These are phyloP conservation scores for Bipolaris zeicola DNA, from an alignment of 2,329 filamentous ascomycete genomes.

Conservation along the genomic window DNA sequence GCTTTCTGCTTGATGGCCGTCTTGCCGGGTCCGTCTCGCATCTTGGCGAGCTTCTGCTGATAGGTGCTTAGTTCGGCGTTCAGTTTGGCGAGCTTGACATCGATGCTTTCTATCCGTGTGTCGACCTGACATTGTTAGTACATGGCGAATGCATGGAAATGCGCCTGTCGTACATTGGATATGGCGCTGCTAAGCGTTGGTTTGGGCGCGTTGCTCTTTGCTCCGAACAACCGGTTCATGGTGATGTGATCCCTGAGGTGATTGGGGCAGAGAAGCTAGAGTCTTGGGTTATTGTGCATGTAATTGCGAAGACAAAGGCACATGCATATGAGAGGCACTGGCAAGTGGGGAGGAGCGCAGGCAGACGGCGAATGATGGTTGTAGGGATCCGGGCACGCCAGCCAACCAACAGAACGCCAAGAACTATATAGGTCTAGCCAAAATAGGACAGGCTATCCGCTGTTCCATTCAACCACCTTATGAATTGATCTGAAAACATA, in stretches of 20 bases:
- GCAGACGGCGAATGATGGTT: slow-evolving; percentile 9
- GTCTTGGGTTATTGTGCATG: background rate
- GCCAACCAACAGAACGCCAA: background rate
- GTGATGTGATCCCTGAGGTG: slow-evolving; percentile 28
- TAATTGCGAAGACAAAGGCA: background rate
- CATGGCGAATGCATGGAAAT: slow-evolving; percentile 3
- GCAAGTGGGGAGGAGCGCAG: slow-evolving; percentile 16
- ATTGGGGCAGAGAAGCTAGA: background rate
- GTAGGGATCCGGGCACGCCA: background rate
- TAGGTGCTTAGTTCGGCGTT: slow-evolving; percentile 89
- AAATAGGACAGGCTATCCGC: background rate
- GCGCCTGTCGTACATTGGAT: slow-evolving; percentile 65
- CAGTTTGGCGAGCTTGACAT: slow-evolving; percentile 91
- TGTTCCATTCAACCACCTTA: too few relatives aligned
- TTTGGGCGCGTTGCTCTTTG: slow-evolving; percentile 85
- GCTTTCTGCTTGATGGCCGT: slow-evolving; percentile 91
- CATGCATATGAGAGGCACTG: background rate
- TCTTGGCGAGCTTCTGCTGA: slow-evolving; percentile 83
- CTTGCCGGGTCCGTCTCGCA: slow-evolving; percentile 96
- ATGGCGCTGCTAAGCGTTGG: slow-evolving; percentile 86
- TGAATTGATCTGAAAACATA: too few relatives aligned
- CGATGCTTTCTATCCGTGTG: slow-evolving; percentile 80
- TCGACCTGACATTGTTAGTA: slow-evolving; percentile 65
- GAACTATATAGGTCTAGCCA: background rate
- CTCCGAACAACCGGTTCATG: slow-evolving; percentile 97